Conservation (phyloP, 495 filamentous ascomycete species). For the Articulospora tetracladia region DNA sequence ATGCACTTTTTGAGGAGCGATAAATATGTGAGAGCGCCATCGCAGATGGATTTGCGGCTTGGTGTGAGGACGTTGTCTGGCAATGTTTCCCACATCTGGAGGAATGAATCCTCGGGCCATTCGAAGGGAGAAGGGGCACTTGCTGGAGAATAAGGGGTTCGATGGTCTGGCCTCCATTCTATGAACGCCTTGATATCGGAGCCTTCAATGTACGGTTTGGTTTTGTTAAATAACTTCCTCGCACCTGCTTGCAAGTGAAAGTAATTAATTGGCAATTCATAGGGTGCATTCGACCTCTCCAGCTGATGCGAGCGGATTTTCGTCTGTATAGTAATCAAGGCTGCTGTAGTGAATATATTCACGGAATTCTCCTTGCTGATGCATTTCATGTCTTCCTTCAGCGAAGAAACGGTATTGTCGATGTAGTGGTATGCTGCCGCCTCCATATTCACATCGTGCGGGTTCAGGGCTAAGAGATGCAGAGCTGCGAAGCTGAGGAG, state of each 20-base stretch:
- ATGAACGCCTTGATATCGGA: neutral
- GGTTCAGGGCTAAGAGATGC: conserved; percentile 13
- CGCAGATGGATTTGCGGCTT: neutral
- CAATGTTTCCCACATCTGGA: neutral
- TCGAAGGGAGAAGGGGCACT: neutral
- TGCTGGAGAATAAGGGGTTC: neutral
- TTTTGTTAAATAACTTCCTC: neutral
- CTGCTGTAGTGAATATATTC: neutral
- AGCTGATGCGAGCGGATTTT: neutral
- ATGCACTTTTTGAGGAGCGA: neutral
- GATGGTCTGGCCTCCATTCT: neutral
- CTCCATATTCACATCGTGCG: neutral
- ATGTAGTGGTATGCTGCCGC: conserved; percentile 12
- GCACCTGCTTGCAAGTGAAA: neutral
- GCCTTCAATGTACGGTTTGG: neutral
- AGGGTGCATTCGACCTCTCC: neutral
- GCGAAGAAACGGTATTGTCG: neutral
- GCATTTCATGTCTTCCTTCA: neutral
- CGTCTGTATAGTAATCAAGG: conserved; percentile 6
- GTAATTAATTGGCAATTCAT: conserved; percentile 5
- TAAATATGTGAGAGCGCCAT: neutral
- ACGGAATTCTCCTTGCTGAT: neutral
- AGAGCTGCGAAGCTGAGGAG: conserved; percentile 10
- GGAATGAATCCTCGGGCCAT: neutral
- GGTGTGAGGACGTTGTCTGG: neutral